Base-by-base conservation (phyloP, 2,329 filamentous ascomycete genomes). In the Penicillium sp. region DNA sequence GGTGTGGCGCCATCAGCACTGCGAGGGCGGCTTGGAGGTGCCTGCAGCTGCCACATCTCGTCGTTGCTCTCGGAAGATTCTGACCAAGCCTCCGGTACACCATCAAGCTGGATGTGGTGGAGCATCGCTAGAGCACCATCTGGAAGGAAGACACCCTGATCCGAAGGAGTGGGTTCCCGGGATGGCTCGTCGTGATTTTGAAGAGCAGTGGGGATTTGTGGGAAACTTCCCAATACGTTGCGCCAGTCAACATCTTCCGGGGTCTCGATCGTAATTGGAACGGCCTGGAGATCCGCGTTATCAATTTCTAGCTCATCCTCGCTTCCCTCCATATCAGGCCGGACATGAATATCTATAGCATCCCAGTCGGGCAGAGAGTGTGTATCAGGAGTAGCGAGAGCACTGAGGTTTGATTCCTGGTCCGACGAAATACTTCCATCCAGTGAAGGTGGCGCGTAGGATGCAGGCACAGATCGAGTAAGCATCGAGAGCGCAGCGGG, bases 401-500 rank as follows among this genome's bases (percentile, higher is more conserved):
- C 91, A 68, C 91, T 96, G 72, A 92, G 83, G 52, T 83, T 84
- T 1, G 91, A 90, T 74, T 96, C 84, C 71, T 96, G 92, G 70
- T 97, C 93, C 2, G 93, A 96, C 9, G 87, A 89, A 67, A 95
- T 78, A 75, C 91, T 96, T 22, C 92, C 93, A 76, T 96, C 93
- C 3, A 96, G 81, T 4, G 93, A 97, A 3, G 93, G 93, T 4
- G 93, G 89, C 6, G 90, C 89, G 54, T 91, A 93, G 29, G 87
- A 84, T 35, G 86, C 87, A 1, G 91, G 91, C 3, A 93, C 82
- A 48, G 86, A 83, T 22, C 87, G 82, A 27, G 85, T 83, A 72
- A 96, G 86, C 68, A 90, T 87, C 11, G 86, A 87, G 64, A 93
- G 81, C 55, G 89, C 85, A 19, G 86, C 86, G 4, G 90, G 90